Evolutionary conservation across 139 green algal genomes (phyloP).

Genomic region (Asterochloris erici): DNA sequence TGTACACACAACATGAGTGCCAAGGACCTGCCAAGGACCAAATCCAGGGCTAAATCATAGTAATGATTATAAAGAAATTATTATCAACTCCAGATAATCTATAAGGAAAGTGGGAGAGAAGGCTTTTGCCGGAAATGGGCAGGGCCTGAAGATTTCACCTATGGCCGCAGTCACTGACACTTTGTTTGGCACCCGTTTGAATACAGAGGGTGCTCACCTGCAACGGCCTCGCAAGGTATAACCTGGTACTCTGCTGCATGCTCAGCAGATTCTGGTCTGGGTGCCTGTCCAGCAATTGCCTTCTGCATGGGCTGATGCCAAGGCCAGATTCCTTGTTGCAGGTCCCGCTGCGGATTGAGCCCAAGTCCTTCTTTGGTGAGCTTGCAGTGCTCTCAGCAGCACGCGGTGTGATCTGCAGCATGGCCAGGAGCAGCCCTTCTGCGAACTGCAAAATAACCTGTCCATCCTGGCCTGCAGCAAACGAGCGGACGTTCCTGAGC

Average conservation of each 20-base stretch:
- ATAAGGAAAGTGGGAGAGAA: too few species aligned
- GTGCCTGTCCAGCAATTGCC: not conserved
- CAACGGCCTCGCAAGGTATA: conserved; percentile 62
- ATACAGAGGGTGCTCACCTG: conserved; percentile 51
- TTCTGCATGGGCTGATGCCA: conserved; percentile 27
- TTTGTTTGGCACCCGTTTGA: conserved; percentile 36
- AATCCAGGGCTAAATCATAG: too few species aligned
- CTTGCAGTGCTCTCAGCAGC: not conserved
- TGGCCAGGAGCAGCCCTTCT: not conserved
- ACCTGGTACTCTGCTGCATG: not conserved
- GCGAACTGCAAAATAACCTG: not conserved
- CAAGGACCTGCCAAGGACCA: too few species aligned
- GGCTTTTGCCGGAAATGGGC: too few species aligned
- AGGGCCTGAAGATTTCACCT: not conserved
- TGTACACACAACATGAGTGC: too few species aligned
- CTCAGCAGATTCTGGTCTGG: not conserved
- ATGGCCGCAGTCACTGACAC: conserved; percentile 14
- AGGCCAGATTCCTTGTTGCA: too few species aligned
- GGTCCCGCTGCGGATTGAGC: conserved; percentile 81
- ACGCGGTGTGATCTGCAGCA: not conserved
- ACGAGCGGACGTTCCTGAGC: conserved; percentile 82
- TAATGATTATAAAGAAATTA: too few species aligned
- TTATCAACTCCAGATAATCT: too few species aligned
- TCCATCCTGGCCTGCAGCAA: conserved; percentile 50
- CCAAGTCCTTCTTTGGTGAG: conserved; percentile 87